Evolutionary conservation across 495 filamentous ascomycete species (phyloP).

Genomic region (Delitschia confertaspora): DNA sequence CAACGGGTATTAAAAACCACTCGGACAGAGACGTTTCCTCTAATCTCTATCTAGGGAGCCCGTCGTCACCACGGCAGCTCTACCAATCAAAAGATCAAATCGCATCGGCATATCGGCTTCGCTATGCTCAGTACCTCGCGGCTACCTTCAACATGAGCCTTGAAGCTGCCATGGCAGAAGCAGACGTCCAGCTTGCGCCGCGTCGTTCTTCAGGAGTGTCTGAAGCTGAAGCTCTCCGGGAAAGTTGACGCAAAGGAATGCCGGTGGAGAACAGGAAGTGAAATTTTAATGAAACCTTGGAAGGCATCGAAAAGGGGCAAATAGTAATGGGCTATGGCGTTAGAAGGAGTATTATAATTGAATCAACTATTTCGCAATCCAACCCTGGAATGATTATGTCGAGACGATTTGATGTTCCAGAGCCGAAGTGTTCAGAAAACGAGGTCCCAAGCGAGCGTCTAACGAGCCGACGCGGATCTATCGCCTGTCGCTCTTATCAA

Average conservation of each 20-base stretch:
- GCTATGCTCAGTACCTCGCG: slow-evolving; percentile 27
- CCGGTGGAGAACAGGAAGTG: neutral
- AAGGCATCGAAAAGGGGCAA: too few relatives aligned
- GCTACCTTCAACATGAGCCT: slow-evolving; percentile 26
- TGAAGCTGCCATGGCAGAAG: slow-evolving; percentile 22
- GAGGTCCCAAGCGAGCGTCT: too few relatives aligned
- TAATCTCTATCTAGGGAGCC: slow-evolving; percentile 16
- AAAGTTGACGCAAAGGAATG: slow-evolving; percentile 8
- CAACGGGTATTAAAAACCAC: slow-evolving; percentile 25
- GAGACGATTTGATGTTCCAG: too few relatives aligned
- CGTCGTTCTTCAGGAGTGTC: slow-evolving; percentile 21
- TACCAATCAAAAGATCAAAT: slow-evolving; percentile 18
- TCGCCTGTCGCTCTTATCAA: neutral
- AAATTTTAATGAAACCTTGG: neutral
- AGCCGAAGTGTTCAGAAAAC: too few relatives aligned
- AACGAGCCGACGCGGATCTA: too few relatives aligned
- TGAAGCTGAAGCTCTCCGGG: slow-evolving; percentile 18
- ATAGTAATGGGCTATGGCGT: too few relatives aligned
- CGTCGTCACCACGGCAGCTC: slow-evolving; percentile 16
- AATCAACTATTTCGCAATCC: too few relatives aligned
- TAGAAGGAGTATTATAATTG: too few relatives aligned
- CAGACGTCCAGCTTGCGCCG: slow-evolving; percentile 21
- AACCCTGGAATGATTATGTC: too few relatives aligned
- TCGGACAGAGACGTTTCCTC: slow-evolving; percentile 15
- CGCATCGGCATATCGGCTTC: slow-evolving; percentile 21